Base-by-base conservation (phyloP, 805 yeast species). In the Candida golubevii region DNA sequence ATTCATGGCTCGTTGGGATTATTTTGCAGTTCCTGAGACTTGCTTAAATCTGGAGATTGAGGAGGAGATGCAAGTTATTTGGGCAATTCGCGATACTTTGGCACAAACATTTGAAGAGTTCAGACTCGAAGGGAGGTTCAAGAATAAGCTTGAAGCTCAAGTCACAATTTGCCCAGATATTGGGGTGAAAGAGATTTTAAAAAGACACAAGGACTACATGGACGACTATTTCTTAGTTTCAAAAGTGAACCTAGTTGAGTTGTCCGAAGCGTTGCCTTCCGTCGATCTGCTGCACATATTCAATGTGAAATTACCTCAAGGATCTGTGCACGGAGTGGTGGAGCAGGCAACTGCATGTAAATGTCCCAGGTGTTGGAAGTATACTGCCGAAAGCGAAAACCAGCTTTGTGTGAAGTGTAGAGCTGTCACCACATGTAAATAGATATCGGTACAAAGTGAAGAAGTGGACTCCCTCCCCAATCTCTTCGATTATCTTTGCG, bases 311-410 rank as follows among this genome's bases (percentile, higher is more conserved):
- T 11, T 12, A 29, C 62, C 61, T 41, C 48, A 62, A 39, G 53
- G 53, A 6, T 44, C 52, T n/a, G 49, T 69, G 2, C 49, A 50
- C 2, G 50, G 72, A 2, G 49, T 60, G 2, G 74, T 84, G 2
- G 63, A 71, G 7, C 69, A 72, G 5, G 75, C 88, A 0, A 42
- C 55, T 0, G 57, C 68, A 1, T 65, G 66, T 41, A 89, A 89
- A 57, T 93, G 99, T 61, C 96, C 96, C 7, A 77, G 99, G 60
- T 93, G 99, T 65, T 93, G 99, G 99, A 87, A 87, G 57, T 81
- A 66, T 58, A 78, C 77, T 7, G 69, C 95, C 0, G 62, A 57
- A 0, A 54, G 49, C 0, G 80, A 74, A 31, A 79, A 79, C 9
- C 62, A 61, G 1, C 66, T 89, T 27, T 91, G 99, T 62, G 35